These are phyloP conservation scores for Ophiocordyceps camponoti-saundersi DNA, from an alignment of 2,329 filamentous ascomycete species.

Conservation along the genomic window DNA sequence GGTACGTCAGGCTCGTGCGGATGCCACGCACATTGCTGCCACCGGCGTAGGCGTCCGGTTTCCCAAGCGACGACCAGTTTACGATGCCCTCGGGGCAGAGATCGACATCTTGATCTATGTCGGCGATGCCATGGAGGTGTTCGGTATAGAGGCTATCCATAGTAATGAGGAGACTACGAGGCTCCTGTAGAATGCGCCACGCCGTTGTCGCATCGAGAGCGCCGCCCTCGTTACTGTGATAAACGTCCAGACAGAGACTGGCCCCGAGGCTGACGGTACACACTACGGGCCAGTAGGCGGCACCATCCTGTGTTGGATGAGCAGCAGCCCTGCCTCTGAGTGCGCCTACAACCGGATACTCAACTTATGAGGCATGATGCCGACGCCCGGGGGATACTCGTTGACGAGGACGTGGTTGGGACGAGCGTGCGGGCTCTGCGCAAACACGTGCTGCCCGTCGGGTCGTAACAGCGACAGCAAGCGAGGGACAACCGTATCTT, in stretches of 20 bases:
- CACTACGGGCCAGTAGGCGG: conserved; percentile 73
- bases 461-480: conserved; percentile 31
- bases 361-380: conserved; percentile 89
- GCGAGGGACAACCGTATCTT: conserved; percentile 49
- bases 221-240: conserved; percentile 44
- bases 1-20: conserved; percentile 60
- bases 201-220: conserved; percentile 32
- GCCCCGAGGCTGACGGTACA: conserved; percentile 79
- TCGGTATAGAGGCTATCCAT: conserved; percentile 50
- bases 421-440: conserved; percentile 49
- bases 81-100: conserved; percentile 44
- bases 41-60: conserved; percentile 23
- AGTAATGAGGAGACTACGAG: conserved; percentile 63
- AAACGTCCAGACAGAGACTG: conserved; percentile 62
- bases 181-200: conserved; percentile 61
- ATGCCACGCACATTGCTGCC: conserved; percentile 41
- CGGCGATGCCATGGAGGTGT: conserved; percentile 59
- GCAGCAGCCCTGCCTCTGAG: conserved; percentile 5
- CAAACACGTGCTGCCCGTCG: conserved; percentile 27
- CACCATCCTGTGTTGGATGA: conserved; percentile 45
- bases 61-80: conserved; percentile 54
- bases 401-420: conserved; percentile 93
- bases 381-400: conserved; percentile 72
- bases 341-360: conserved; percentile 11
- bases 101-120: conserved; percentile 46